Evolutionary conservation across 129 eudicot species (phyloP).

Genomic region (Saposhnikovia divaricata): DNA sequence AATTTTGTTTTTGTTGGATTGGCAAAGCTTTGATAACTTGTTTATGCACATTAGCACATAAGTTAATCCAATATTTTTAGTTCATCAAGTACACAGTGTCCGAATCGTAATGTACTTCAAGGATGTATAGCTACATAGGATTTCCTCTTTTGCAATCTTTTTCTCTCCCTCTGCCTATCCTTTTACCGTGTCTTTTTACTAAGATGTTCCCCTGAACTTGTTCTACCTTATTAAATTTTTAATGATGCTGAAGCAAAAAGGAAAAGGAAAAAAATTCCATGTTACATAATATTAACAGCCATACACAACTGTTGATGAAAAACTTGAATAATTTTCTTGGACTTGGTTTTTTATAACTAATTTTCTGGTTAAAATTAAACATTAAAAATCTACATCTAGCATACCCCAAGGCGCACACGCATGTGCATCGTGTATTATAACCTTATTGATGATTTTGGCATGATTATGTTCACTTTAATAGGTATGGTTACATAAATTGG

Average conservation of each 20-base stretch:
- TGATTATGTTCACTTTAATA: conserved; percentile 14
- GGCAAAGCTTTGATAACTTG: neutral
- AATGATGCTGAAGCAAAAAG: neutral
- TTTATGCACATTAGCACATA: neutral
- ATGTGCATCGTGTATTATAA: neutral
- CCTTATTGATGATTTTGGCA: neutral
- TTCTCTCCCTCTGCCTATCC: neutral
- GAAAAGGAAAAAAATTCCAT: neutral
- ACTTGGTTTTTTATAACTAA: neutral
- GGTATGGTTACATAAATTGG: conserved; percentile 89
- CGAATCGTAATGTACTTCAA: neutral
- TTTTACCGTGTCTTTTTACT: neutral
- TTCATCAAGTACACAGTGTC: neutral
- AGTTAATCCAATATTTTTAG: neutral
- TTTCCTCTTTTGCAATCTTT: neutral
- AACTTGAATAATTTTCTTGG: neutral
- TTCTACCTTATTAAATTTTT: neutral
- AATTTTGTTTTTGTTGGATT: neutral
- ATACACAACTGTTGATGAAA: neutral
- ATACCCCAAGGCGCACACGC: neutral
- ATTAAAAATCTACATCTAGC: neutral
- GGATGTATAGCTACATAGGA: neutral
- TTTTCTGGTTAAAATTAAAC: neutral
- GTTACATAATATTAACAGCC: neutral
- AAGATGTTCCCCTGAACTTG: neutral